Evolutionary conservation across 2,329 filamentous ascomycete species (phyloP).

Genomic region (Penicillium sp.): DNA sequence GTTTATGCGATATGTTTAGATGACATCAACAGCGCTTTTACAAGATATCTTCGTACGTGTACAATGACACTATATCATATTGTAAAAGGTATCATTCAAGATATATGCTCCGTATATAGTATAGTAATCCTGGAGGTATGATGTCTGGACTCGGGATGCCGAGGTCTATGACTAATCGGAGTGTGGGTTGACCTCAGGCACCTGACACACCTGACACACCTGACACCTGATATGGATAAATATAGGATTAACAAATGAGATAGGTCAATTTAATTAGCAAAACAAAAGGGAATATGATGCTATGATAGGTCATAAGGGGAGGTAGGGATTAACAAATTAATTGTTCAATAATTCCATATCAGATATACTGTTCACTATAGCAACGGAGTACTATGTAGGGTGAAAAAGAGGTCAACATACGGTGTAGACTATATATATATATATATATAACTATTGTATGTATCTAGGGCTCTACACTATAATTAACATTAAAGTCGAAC

Average conservation of each 20-base stretch:
- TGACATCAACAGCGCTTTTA: neutral
- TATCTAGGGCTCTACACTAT: neutral
- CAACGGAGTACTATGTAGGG: neutral
- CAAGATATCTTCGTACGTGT: neutral
- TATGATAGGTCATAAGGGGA: neutral
- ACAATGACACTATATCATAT: neutral
- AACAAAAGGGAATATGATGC: neutral
- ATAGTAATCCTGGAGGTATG: neutral
- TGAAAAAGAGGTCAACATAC: neutral
- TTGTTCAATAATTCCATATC: neutral
- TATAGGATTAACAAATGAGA: neutral
- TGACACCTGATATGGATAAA: neutral
- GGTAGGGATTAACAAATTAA: neutral
- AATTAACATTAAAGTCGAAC: conserved; percentile 9
- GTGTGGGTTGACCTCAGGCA: no score
- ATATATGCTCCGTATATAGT: no score
- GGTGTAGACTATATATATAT: neutral
- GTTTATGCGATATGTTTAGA: neutral
- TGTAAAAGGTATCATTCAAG: neutral
- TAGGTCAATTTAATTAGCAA: neutral
- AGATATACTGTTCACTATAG: conserved; percentile 1
- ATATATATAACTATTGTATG: no score
- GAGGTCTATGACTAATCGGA: conserved; percentile 1
- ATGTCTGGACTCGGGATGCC: neutral
- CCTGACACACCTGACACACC: neutral